Evolutionary conservation across 1,284 basidiomycete species (phyloP), one percentile per base, ranked within the genome.

Genomic region (Anthracocystis walkeri): DNA sequence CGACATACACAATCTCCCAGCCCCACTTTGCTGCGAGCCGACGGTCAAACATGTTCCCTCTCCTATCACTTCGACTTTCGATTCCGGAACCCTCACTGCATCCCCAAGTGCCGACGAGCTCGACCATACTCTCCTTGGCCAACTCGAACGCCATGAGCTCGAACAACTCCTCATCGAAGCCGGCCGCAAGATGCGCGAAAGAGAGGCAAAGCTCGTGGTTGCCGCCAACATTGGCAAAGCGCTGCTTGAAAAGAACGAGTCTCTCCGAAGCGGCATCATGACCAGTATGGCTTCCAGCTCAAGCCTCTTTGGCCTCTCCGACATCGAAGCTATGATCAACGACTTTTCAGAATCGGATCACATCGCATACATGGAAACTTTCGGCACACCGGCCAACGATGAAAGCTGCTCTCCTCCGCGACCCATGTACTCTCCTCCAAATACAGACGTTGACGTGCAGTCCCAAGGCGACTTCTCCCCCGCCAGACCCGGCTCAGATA

Each of bases 151-250:
- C 10, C 63, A 80, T 20, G 81, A 82, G 50, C 75, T 82, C 45
- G 79, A 82, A 38, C 46, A 60, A 8, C 60, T 82, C 18, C 55
- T 82, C 21, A 65, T 81, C 52, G 56, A 81, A 38, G 79, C 81
- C 0, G 69, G 73, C 54, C 72, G 66, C n/a, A 75, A 80, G 44
- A 78, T 82, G 52, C 74, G 69, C 25, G 79, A 79, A 41, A 59
- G 81, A 14, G 81, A 82, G 44, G 55, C 74, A 18, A 80, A 81
- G 49, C 68, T 82, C 29, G 72, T 76, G 31, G 69, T 82, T 25
- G 79, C 81, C 10, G 81, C 81, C 29, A 75, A 75, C 42, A 81
- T 82, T 27, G 81, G 81, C 50, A 75, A 81, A 44, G 78, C 79
- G 2, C 68, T 82, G 20, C 59, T 82, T n/a, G 77, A 82, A 29